Evolutionary conservation across 805 yeast species (phyloP), one percentile per base, ranked within the genome.

Genomic region (Starmerella floricola): DNA sequence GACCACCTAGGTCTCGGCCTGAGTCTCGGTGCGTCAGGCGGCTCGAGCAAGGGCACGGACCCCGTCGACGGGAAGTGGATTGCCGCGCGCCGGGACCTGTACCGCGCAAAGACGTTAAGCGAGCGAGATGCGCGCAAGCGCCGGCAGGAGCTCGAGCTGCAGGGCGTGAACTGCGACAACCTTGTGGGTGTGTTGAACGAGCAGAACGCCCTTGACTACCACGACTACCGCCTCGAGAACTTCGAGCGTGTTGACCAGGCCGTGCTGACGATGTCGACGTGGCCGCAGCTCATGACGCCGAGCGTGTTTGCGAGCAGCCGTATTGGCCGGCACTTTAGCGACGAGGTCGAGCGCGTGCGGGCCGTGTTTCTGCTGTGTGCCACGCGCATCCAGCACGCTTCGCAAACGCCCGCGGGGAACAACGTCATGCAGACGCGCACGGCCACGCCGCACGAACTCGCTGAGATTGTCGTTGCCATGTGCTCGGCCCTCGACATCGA

Each of bases 381-480:
- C 17, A 79, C 72, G 55, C 77, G 71, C 58, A 78, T 74, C 53
- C 64, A 60, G 17, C 61, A 74, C 51, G 62, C 64, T 17, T 66
- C 62, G 34, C 63, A 62, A 8, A 38, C 51, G 11, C 47, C 50
- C 8, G 34, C 34, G 12, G 51, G 45, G 24, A 54, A 51, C 24
- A 46, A 48, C n/a, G 55, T 62, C 1, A 57, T 65, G 55, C 59
- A 61, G 33, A 63, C 62, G 44, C 71, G 71, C 46, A 72, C 67
- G 54, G 88, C 76, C 38, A 75, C 70, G 40, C 61, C 84, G 1
- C 79, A 73, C 51, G 94, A 85, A 55, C 59, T 88, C 42, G 84
- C 91, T 8, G 76, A 80, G 65, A 61, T 85, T 17, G 81, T 85
- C 59, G 76, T 77, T 47, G 72, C 74, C 45, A 73, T 91, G 65